Percentiles rank a stretch among this genome's conserved stretches.
Evolutionary conservation across 352 stramenopile species (phyloP).

Genomic region (Thraustochytrium striatum): DNA sequence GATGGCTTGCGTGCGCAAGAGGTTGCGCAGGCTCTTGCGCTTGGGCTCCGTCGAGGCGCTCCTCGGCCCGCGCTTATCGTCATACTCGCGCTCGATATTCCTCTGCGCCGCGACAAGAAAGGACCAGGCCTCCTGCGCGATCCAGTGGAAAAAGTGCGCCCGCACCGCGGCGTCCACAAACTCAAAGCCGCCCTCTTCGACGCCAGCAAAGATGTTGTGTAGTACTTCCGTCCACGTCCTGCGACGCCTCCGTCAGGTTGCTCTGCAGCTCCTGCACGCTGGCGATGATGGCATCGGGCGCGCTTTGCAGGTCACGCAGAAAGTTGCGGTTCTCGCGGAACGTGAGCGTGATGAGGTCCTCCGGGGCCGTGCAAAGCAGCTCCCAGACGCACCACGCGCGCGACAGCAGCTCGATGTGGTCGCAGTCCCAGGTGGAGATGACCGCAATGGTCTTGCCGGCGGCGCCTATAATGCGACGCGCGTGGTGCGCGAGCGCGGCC

Average conservation of each 20-base stretch:
- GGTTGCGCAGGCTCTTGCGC: constrained; percentile 25
- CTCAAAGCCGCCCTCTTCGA: not conserved
- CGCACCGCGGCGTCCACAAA: not conserved
- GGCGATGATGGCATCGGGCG: not conserved
- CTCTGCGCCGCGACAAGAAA: not conserved
- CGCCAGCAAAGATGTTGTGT: not conserved
- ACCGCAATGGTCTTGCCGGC: constrained; percentile 20
- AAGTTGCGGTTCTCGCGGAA: not conserved
- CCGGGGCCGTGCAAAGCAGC: constrained; percentile 21
- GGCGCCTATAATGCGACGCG: not conserved
- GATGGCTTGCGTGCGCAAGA: constrained; percentile 27
- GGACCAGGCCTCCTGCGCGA: constrained; percentile 8
- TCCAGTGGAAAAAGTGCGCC: not conserved
- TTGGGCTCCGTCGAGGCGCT: not conserved
- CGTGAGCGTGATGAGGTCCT: not conserved
- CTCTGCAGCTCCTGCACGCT: not conserved
- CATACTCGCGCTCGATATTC: constrained; percentile 37
- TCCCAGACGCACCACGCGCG: constrained; percentile 38
- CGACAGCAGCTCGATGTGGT: not conserved
- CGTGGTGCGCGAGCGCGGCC: not conserved
- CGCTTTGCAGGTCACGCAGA: not conserved
- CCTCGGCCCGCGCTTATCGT: not conserved
- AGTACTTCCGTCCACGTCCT: not conserved
- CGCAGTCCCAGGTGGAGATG: not conserved
- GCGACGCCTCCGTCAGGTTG: not conserved